phyloP scores from a whole-genome alignment of 2,329 filamentous ascomycete species.

The Neonectria hederae region DNA sequence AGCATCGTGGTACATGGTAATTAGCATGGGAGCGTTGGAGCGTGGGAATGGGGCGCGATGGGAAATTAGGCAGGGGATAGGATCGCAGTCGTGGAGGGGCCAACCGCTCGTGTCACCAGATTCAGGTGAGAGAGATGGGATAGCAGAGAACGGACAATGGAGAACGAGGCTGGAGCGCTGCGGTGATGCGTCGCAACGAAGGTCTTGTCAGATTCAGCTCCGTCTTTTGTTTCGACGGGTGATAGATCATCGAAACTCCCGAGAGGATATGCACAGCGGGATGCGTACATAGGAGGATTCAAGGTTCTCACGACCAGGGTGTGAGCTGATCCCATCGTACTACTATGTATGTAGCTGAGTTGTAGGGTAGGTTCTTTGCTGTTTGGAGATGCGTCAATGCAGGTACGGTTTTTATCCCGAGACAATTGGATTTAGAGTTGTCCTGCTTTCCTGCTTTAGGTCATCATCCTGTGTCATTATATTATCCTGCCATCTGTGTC shows the following conservation, averaged over 20 bases:
- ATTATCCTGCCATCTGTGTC: neutral
- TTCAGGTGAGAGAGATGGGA: slow-evolving; percentile 34
- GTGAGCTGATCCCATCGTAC: neutral
- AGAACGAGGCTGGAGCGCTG: neutral
- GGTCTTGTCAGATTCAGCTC: slow-evolving; percentile 14
- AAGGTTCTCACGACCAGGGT: neutral
- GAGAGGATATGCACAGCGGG: neutral
- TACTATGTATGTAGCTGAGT: neutral
- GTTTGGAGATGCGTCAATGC: slow-evolving; percentile 1
- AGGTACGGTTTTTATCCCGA: neutral
- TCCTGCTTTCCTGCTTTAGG: neutral
- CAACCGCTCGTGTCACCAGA: slow-evolving; percentile 20
- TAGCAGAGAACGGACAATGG: neutral
- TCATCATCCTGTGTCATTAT: slow-evolving; percentile 16
- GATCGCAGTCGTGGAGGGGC: slow-evolving; percentile 11
- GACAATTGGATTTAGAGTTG: neutral
- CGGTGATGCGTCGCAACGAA: slow-evolving; percentile 12
- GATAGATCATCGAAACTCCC: slow-evolving; percentile 13
- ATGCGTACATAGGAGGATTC: neutral
- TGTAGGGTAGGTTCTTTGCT: neutral
- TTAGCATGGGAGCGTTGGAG: no score
- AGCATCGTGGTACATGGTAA: no score
- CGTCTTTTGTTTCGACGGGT: slow-evolving; percentile 23
- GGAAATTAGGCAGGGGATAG: slow-evolving; percentile 27
- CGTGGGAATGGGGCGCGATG: neutral